Percentiles rank a stretch among this genome's conserved stretches.
Evolutionary conservation across 164 flowering plant species (phyloP).

Genomic region (Saururus chinensis): DNA sequence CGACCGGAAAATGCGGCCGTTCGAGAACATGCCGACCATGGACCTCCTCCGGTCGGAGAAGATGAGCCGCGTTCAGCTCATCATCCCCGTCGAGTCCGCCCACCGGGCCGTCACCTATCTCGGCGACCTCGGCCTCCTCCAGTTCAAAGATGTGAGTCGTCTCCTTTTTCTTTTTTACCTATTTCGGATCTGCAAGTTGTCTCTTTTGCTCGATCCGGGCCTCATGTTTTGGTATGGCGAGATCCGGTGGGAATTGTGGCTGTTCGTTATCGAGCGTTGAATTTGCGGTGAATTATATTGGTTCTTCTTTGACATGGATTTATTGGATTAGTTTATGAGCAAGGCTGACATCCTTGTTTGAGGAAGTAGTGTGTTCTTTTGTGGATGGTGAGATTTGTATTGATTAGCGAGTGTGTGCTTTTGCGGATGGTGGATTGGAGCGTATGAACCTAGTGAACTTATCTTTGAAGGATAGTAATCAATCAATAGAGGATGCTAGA

Average conservation of each 20-base stretch:
- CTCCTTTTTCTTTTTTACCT: not conserved
- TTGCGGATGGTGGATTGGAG: too few relatives aligned
- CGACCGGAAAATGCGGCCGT: constrained; percentile 4
- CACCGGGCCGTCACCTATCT: constrained; percentile 79
- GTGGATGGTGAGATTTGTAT: not conserved
- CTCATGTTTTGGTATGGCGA: too few relatives aligned
- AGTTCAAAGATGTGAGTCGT: constrained; percentile 66
- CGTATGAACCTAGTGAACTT: too few relatives aligned
- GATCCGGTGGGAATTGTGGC: too few relatives aligned
- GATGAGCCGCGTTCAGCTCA: constrained; percentile 81
- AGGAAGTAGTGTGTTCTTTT: not conserved
- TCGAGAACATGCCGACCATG: constrained; percentile 61
- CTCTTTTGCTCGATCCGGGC: not conserved
- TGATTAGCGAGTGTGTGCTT: too few relatives aligned
- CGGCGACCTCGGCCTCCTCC: constrained; percentile 86
- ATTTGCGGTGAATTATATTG: not conserved
- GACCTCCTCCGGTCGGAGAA: constrained; percentile 96
- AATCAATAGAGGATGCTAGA: too few relatives aligned
- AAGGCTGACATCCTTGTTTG: not conserved
- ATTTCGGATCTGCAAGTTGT: not conserved
- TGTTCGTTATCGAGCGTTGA: not conserved
- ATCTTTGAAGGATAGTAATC: too few relatives aligned
- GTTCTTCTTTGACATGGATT: not conserved
- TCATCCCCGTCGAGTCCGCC: constrained; percentile 86
- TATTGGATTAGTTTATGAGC: not conserved